Percentiles rank a stretch among this genome's conserved stretches.
These are phyloP conservation scores for Agapanthus africanus DNA, from an alignment of 106 monocot species.

Conservation along the genomic window DNA sequence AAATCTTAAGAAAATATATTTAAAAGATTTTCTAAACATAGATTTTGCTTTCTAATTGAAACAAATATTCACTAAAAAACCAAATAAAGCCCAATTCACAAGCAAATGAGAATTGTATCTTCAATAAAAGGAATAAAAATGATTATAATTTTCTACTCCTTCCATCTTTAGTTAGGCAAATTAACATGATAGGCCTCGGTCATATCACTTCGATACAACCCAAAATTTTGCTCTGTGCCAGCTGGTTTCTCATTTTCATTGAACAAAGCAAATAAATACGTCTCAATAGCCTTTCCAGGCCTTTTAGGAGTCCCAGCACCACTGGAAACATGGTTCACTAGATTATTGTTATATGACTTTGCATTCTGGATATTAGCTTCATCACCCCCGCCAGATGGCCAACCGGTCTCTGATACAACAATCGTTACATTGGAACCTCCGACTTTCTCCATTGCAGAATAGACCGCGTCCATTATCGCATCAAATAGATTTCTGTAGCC, in stretches of 20 bases:
- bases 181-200: constrained; percentile 5
- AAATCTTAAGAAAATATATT: too few species aligned
- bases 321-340: not conserved
- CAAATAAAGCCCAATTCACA: too few species aligned
- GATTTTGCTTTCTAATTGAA: too few species aligned
- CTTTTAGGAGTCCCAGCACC: constrained; percentile 16
- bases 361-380: constrained; percentile 13
- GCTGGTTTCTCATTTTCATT: constrained; percentile 9
- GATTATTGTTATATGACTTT: constrained; percentile 9
- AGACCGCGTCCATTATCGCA: constrained; percentile 10
- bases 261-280: constrained; percentile 27
- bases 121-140: too few species aligned
- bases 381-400: constrained; percentile 12
- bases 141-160: not conserved
- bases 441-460: constrained; percentile 7
- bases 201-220: constrained; percentile 2
- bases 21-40: too few species aligned
- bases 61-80: too few species aligned
- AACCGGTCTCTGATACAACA: constrained; percentile 21
- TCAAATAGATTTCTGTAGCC: constrained; percentile 9
- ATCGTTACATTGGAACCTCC: not conserved
- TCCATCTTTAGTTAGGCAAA: not conserved
- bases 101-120: too few species aligned
- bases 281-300: constrained; percentile 13
- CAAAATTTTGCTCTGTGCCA: constrained; percentile 12